Percentiles rank a stretch among this genome's conserved stretches.
phyloP scores from a whole-genome alignment of 2,329 filamentous ascomycete species.

The Dothistroma pini region DNA sequence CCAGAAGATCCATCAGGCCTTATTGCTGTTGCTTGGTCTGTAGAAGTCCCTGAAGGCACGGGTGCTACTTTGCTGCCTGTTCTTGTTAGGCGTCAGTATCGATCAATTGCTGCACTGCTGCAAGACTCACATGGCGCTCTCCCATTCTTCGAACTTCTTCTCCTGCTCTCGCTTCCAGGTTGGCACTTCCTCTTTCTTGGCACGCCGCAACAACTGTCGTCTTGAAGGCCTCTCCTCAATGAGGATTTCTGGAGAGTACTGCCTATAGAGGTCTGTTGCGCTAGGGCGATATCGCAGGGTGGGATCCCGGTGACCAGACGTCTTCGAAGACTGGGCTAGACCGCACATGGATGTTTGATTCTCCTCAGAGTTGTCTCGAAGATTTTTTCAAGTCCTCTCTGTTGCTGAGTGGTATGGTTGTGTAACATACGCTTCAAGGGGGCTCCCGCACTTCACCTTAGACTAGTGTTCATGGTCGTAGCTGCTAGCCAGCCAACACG shows the following conservation, averaged over 20 bases:
- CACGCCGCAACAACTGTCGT: neutral
- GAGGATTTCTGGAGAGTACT: neutral
- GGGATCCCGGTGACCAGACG: neutral
- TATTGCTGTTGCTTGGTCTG: constrained; percentile 1
- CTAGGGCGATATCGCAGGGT: neutral
- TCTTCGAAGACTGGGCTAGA: neutral
- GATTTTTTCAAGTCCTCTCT: too few species aligned
- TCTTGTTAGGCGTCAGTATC: neutral
- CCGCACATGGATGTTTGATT: neutral
- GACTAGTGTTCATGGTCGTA: neutral
- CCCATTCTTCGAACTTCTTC: constrained; percentile 4
- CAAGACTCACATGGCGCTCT: neutral
- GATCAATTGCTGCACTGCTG: neutral
- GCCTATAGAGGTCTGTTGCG: neutral
- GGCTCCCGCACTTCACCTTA: neutral
- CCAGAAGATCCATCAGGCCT: neutral
- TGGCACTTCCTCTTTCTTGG: neutral
- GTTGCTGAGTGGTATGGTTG: neutral
- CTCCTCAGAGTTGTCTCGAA: too few species aligned
- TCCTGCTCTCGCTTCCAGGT: neutral
- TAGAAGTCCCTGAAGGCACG: neutral
- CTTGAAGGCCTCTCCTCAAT: neutral
- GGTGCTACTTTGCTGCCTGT: neutral
- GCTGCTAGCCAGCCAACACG: neutral
- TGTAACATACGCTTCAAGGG: neutral